Percentiles rank a stretch among this genome's conserved stretches.
Evolutionary conservation across 2,329 filamentous ascomycete species (phyloP).

Genomic region (Claviceps fusiformis): DNA sequence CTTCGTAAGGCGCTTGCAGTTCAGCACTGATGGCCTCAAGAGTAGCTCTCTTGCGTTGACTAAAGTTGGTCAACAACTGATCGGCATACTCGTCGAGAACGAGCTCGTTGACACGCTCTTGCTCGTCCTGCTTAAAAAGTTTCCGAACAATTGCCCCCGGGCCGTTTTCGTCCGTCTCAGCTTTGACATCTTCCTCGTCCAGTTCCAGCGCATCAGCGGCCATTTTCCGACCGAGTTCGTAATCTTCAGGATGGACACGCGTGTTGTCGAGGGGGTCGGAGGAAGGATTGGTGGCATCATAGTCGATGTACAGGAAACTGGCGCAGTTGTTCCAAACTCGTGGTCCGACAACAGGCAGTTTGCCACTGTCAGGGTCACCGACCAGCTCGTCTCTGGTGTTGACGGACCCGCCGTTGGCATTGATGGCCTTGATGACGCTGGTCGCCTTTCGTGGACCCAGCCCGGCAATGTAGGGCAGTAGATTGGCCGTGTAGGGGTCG

Average conservation of each 20-base stretch:
- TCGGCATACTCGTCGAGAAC: constrained; percentile 95
- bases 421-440: constrained; percentile 62
- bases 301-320: constrained; percentile 85
- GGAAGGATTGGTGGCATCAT: constrained; percentile 65
- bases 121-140: constrained; percentile 85
- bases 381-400: constrained; percentile 77
- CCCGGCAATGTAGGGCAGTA: constrained; percentile 83
- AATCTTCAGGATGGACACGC: constrained; percentile 94
- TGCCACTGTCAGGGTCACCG: constrained; percentile 70
- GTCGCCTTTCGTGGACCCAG: constrained; percentile 85
- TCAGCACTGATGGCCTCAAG: constrained; percentile 93
- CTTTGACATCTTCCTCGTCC: constrained; percentile 95
- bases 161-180: constrained; percentile 81
- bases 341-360: constrained; percentile 68
- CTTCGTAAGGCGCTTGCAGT: constrained; percentile 84
- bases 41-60: constrained; percentile 87
- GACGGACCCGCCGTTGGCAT: constrained; percentile 77
- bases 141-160: constrained; percentile 83
- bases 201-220: constrained; percentile 91
- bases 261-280: constrained; percentile 94
- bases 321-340: constrained; percentile 95
- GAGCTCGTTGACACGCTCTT: constrained; percentile 90
- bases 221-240: constrained; percentile 96
- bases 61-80: constrained; percentile 84
- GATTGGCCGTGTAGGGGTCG: constrained; percentile 69